These are phyloP conservation scores for Collybiopsis confluens DNA, from an alignment of 768 basidiomycete genomes.

Conservation along the genomic window DNA sequence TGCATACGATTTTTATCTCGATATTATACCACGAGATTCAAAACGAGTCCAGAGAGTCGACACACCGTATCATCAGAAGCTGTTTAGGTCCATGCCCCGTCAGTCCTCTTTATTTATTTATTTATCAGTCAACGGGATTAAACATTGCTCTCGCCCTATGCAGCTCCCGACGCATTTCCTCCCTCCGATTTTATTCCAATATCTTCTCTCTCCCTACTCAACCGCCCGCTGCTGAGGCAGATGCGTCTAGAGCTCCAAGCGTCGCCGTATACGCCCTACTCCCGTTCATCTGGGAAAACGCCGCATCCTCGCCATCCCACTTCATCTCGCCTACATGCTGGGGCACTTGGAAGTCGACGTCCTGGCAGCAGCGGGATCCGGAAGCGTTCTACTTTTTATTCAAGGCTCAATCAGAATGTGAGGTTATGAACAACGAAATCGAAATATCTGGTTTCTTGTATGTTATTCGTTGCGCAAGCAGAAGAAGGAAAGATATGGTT, in stretches of 20 bases:
- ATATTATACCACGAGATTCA: neutral
- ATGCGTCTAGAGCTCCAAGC: constrained; percentile 4
- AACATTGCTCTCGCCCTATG: neutral
- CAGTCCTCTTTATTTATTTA: neutral
- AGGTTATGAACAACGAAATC: too few species aligned
- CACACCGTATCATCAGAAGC: neutral
- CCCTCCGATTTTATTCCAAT: neutral
- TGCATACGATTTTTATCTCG: constrained; percentile 3
- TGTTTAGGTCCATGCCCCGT: constrained; percentile 3
- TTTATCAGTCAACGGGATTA: neutral
- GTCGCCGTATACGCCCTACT: neutral
- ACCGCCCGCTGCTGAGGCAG: neutral
- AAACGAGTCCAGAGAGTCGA: neutral
- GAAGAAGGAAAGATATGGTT: too few species aligned
- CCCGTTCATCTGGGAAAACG: too few species aligned
- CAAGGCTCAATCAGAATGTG: too few species aligned
- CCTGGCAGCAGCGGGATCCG: constrained; percentile 27
- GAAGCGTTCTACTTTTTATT: constrained; percentile 31
- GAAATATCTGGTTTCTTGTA: too few species aligned
- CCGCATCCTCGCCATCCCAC: too few species aligned
- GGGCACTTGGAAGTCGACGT: constrained; percentile 11
- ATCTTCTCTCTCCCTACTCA: neutral
- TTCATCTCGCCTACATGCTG: constrained; percentile 13
- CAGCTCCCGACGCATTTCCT: constrained; percentile 36
- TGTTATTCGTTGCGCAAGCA: too few species aligned